Percentiles rank a stretch among this genome's conserved stretches.
These are phyloP conservation scores for Leccinum discolor DNA, from an alignment of 1,284 basidiomycete species.

Conservation along the genomic window DNA sequence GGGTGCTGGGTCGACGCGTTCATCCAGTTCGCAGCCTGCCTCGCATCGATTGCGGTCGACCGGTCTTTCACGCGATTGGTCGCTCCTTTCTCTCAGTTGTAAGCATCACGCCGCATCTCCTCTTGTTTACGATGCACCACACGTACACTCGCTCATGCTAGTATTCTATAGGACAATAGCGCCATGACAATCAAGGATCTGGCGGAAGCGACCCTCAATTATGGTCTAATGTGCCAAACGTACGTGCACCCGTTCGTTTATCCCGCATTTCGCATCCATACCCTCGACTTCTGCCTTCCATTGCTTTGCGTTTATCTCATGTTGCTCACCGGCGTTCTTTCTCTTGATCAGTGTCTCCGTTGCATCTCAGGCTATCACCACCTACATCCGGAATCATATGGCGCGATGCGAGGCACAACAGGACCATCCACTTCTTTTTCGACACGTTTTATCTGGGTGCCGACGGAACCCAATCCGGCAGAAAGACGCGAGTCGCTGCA, in stretches of 20 bases:
- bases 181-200: no score
- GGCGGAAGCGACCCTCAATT: no score
- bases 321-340: slow-evolving; percentile 12
- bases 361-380: slow-evolving; percentile 77
- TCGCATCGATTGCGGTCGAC: background rate
- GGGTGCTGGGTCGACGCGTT: no score
- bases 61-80: no score
- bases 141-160: no score
- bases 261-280: slow-evolving; percentile 8
- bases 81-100: no score
- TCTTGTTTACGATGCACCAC: no score
- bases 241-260: slow-evolving; percentile 37
- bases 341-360: slow-evolving; percentile 57
- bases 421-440: slow-evolving; percentile 71
- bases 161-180: no score
- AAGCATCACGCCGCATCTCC: no score
- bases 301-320: slow-evolving; percentile 16
- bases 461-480: no score
- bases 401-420: slow-evolving; percentile 68
- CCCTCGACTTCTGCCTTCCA: slow-evolving; percentile 1
- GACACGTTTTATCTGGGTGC: slow-evolving; percentile 74
- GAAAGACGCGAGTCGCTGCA: no score
- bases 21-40: no score
- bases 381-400: slow-evolving; percentile 72
- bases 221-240: slow-evolving; percentile 20